phyloP scores from a whole-genome alignment of 768 basidiomycete genomes.

The Tremella mesenterica region DNA sequence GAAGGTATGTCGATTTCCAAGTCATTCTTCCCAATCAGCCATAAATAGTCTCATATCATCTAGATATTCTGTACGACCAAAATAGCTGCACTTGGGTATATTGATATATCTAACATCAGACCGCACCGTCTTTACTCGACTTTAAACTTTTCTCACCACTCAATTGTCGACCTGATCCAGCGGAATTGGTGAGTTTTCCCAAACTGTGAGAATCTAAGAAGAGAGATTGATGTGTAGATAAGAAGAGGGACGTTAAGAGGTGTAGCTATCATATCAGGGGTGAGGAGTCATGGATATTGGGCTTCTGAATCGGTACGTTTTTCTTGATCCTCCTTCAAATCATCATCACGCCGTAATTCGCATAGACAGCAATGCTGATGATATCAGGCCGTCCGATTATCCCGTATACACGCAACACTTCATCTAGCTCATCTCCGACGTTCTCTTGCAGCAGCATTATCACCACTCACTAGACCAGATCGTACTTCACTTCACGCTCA shows the following conservation, averaged over 20 bases:
- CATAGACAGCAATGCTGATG: background rate
- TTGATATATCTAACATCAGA: background rate
- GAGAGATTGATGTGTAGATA: background rate
- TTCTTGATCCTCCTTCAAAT: background rate
- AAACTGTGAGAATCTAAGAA: background rate
- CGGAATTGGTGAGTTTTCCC: conserved; percentile 5
- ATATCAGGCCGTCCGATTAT: conserved; percentile 7
- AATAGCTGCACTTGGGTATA: background rate
- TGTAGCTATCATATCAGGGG: conserved; percentile 10
- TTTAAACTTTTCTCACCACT: conserved; percentile 9
- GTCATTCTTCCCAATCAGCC: background rate
- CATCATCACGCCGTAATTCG: too few species aligned
- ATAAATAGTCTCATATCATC: background rate
- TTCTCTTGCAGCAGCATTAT: background rate
- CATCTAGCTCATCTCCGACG: background rate
- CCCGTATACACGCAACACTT: conserved; percentile 7
- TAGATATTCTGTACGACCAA: background rate
- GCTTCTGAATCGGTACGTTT: conserved; percentile 5
- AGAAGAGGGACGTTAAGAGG: conserved; percentile 8
- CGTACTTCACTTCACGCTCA: background rate
- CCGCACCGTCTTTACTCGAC: conserved; percentile 1
- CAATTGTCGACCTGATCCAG: conserved; percentile 2
- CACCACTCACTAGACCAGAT: background rate
- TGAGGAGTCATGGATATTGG: conserved; percentile 2
- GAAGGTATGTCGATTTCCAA: background rate